Evolutionary conservation across 192 early-diverging fungal genomes (phyloP).

Genomic region (Backusella parvicylindrica): DNA sequence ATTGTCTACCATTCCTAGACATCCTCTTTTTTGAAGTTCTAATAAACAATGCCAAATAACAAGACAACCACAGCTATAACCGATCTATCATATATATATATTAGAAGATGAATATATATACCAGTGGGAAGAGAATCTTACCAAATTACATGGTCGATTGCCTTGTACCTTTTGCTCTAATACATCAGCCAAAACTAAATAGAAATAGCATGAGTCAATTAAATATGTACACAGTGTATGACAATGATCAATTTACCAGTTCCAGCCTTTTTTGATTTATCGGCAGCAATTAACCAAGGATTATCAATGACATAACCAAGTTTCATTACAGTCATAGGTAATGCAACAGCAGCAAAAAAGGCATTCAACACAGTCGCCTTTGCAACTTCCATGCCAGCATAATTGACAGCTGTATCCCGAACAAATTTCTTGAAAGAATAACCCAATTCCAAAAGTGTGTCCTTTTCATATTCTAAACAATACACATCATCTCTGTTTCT

Average conservation of each 20-base stretch:
- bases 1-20: slow-evolving; percentile 45
- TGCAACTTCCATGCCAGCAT: slow-evolving; percentile 46
- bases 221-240: background rate
- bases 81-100: slow-evolving; percentile 27
- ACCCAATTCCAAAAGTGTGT: slow-evolving; percentile 41
- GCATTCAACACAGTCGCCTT: slow-evolving; percentile 49
- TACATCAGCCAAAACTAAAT: slow-evolving; percentile 51
- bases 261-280: slow-evolving; percentile 53
- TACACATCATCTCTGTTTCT: slow-evolving; percentile 39
- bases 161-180: slow-evolving; percentile 52
- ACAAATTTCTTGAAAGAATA: slow-evolving; percentile 49
- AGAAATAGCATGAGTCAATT: background rate
- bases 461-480: slow-evolving; percentile 48
- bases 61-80: slow-evolving; percentile 51
- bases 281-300: slow-evolving; percentile 54
- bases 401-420: slow-evolving; percentile 43
- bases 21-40: slow-evolving; percentile 42
- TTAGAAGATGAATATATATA: background rate
- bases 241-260: slow-evolving; percentile 22
- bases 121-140: background rate
- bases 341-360: slow-evolving; percentile 45
- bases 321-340: slow-evolving; percentile 49
- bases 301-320: slow-evolving; percentile 57
- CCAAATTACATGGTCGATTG: slow-evolving; percentile 48
- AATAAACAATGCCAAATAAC: slow-evolving; percentile 55